Base-by-base conservation (phyloP, 495 filamentous ascomycete genomes). In the Zalerion maritima region DNA sequence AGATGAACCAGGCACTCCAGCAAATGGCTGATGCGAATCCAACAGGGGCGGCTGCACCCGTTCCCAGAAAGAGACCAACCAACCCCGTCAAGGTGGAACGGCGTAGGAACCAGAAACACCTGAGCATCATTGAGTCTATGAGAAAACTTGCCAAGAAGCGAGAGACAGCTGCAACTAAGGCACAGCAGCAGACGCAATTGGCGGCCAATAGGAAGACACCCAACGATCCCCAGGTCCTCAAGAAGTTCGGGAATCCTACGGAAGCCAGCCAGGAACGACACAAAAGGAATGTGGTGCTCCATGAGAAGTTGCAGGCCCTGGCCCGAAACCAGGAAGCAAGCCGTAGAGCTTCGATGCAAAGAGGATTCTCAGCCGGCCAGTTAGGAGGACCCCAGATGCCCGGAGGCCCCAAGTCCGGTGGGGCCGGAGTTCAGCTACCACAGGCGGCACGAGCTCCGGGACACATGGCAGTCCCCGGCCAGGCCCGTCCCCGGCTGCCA, bases 71-170 rank as follows among this genome's bases (percentile, higher is more conserved):
- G 20, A 62, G 79, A 19, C 66, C 74, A 26, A 75, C 75, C 3
- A 79, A 79, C 0, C 75, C 76, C 21, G 54, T 82, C 7, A 71
- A 79, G 14, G 85, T 96, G 27, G 86, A 94, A 35, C 71, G 86
- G 31, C 67, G 84, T 34, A 70, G 81, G 43, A 83, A 84, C 29
- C 80, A 78, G 14, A 80, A 78, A 38, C 80, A 92, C 42, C 63
- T 96, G 33, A 78, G 78, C 12, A 60, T 96, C 30, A 74, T 96
- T 49, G 89, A 96, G 55, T 78, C 77, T 3, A 93, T 96, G 81
- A 73, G 85, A 23, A 97, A 96, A 50, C 48, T 91, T 36, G 87
- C 87, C 5, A 91, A 93, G 58, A 94, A 92, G 58, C 67, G 84
- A 22, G 89, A 97, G 58, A 77, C 75, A 4, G 66, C 69, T 22